Evolutionary conservation across 768 basidiomycete species (phyloP), one percentile per base, ranked within the genome.

Genomic region (Phanerodontia chrysosporium): DNA sequence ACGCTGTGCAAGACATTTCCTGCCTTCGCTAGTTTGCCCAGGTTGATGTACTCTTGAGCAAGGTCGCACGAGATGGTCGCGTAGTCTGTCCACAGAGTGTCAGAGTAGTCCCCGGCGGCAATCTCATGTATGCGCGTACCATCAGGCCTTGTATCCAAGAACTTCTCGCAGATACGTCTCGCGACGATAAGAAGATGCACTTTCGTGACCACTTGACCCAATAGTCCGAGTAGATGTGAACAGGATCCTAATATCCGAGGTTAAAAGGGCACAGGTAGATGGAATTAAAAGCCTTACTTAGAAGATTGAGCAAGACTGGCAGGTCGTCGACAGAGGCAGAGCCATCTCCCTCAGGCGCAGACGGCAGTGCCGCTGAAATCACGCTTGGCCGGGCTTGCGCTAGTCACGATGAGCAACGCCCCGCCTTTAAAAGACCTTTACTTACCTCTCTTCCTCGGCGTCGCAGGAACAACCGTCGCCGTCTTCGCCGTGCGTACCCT

Each of bases 1-100:
- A 80, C 79, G 32, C 82, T 83, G n/a, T 72, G 78, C 65, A 92
- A 90, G 21, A 96, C 79, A 1, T 73, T 66, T 0, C 74, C 76
- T 0, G 94, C 93, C 36, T 87, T 82, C 53, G 82, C 82, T 1
- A 75, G 72, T 69, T 89, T 91, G 2, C 95, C 95, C 1, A 98
- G 78, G 35, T 80, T 82, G 46, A 85, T 74, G 65, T 95, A 94
- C 68, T 95, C 92, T 57, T 84, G 79, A 0, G 89, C 95, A 6
- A 96, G 80, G 45, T 87, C 83, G 1, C 86, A 74, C 2, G 89
- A 94, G 1, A 82, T 74, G 1, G 71, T 70, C 21, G 90, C 75
- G 67, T 84, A 92, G 13, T 76, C 88, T 91, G 62, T 52, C n/a
- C 30, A n/a, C 16, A 64, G 39, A 30, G 12, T 36, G 13, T n/a